Percentiles rank a stretch among this genome's conserved stretches.
Conservation (phyloP, 257 asterid species). For the Solanum microdontum region DNA sequence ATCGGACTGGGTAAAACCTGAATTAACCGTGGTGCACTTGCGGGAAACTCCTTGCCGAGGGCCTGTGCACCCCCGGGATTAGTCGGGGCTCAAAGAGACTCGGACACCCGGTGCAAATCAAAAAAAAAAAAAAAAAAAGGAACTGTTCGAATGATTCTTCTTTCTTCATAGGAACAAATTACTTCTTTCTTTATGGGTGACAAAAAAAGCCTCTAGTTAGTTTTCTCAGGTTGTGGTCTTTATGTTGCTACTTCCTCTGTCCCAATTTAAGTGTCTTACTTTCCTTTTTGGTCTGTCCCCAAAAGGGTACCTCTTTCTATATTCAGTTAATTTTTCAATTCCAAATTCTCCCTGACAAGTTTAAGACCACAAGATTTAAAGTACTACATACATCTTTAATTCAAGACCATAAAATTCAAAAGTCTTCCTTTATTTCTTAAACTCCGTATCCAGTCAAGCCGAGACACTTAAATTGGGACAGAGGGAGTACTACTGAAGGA, state of each 20-base stretch:
- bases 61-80: too few relatives aligned
- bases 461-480: background rate
- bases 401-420: background rate
- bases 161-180: background rate
- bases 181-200: background rate
- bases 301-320: background rate
- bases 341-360: background rate
- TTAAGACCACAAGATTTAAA: background rate
- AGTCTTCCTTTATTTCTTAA: background rate
- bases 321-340: background rate
- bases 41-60: too few relatives aligned
- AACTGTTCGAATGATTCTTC: background rate
- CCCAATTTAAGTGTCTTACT: background rate
- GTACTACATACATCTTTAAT: background rate
- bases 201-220: background rate
- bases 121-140: too few relatives aligned
- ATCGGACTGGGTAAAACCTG: too few relatives aligned
- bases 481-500: background rate
- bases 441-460: background rate
- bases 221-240: background rate
- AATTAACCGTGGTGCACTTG: too few relatives aligned
- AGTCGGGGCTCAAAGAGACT: too few relatives aligned
- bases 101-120: too few relatives aligned
- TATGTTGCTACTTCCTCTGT: background rate
- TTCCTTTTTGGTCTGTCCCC: background rate